Percentiles rank a stretch among this genome's conserved stretches.
phyloP scores from a whole-genome alignment of 2,329 filamentous ascomycete species.

The Fusarium aywerte region DNA sequence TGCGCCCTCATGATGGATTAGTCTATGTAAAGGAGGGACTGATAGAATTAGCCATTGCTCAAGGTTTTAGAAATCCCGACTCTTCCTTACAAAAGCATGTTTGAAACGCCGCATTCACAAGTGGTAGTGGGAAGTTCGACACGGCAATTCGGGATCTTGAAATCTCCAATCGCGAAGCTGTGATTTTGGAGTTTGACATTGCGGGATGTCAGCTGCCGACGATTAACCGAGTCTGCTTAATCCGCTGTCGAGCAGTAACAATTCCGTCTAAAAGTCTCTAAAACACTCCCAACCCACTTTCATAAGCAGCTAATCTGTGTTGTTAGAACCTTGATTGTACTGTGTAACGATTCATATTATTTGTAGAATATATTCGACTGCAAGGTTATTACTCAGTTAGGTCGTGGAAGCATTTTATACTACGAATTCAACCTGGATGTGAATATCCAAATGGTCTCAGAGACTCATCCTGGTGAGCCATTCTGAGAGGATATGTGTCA shows the following conservation, averaged over 20 bases:
- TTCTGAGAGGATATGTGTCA: background rate
- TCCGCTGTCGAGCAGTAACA: background rate
- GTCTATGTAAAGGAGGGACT: slow-evolving; percentile 44
- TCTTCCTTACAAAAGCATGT: slow-evolving; percentile 42
- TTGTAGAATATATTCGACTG: background rate
- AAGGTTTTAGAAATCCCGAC: no score
- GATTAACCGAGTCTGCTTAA: slow-evolving; percentile 35
- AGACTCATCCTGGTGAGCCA: background rate
- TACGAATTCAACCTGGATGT: background rate
- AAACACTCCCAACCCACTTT: background rate
- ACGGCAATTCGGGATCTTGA: slow-evolving; percentile 34
- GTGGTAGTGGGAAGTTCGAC: slow-evolving; percentile 20
- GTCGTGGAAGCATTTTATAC: background rate
- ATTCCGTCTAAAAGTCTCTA: background rate
- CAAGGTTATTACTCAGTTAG: background rate
- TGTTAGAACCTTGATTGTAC: background rate
- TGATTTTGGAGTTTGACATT: slow-evolving; percentile 42
- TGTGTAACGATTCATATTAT: background rate
- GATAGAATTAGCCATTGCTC: slow-evolving; percentile 17
- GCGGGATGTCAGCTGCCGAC: slow-evolving; percentile 27
- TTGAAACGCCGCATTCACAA: slow-evolving; percentile 33
- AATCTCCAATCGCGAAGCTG: slow-evolving; percentile 38
- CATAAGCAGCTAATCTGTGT: background rate
- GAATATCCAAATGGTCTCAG: background rate
- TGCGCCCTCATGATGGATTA: slow-evolving; percentile 57